Evolutionary conservation across 2,329 filamentous ascomycete species (phyloP), one percentile per base, ranked within the genome.

Genomic region (Arthroderma sp.): DNA sequence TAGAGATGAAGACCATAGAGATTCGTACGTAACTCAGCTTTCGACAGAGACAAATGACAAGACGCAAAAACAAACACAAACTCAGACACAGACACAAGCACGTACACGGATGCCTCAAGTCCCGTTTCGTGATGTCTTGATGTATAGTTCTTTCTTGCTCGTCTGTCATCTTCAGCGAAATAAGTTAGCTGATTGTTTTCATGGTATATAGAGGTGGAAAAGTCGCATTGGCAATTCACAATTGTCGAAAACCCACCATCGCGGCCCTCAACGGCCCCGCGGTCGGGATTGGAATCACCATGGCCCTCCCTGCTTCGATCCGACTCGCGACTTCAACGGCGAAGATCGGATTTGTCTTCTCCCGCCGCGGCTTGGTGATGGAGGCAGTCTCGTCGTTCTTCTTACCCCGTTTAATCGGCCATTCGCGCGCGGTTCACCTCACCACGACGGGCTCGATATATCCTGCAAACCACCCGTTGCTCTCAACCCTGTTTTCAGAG

Each of bases 321-420:
- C 67, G 74, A 36, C 64, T 81, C 49, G 75, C 67, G 36, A 76
- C 74, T 51, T 58, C 64, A 36, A 62, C 65, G 7, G 78, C 81
- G 2, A 82, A 81, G 56, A 74, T 86, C 50, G 83, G 82, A 43
- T 84, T 86, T 57, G 81, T 85, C 11, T 88, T 87, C 60, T 71
- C 74, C 27, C 73, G 81, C 28, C 71, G 82, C 37, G 83, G 82
- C 1, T 70, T 87, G 54, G 70, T 77, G 47, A 80, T 83, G 74
- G 83, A 88, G 61, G 81, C 80, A 0, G 80, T 75, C 56, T 78
- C 73, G 42, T 80, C 76, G 6, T 87, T 74, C 61, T 87, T 84
- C 66, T 68, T 87, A 32, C 82, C 83, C 2, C 73, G 80, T 0
- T 67, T 86, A 28, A 72, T 86, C 48, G 83, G 83, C 46, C 65